Evolutionary conservation across 2,329 filamentous ascomycete genomes (phyloP), one percentile per base, ranked within the genome.

Genomic region (Ophiobolus disseminans): DNA sequence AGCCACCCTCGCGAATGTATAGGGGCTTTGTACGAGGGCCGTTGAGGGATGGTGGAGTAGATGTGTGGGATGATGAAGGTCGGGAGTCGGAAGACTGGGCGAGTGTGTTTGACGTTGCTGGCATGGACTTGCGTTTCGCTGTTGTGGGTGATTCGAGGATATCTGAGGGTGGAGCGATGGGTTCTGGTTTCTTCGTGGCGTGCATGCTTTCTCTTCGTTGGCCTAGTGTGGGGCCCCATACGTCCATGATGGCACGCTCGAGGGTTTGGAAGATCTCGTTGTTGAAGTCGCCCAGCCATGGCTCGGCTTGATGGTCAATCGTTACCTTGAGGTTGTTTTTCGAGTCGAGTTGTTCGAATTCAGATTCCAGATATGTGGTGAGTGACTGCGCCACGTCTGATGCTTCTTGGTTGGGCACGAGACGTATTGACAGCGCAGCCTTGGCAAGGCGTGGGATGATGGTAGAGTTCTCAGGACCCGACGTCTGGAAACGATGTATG

Each of bases 1-100:
- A 95, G 4, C 94, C 94, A 10, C 94, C 94, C 74, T 99, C 94
- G 8, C 94, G 85, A 60, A 99, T 99, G 70, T 96, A 97, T 3
- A 99, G 79, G 0, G 92, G 93, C 62, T 86, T 88, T 0, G 35
- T 39, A 6, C 77, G 40, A 5, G 56, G 35, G 23, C 16, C 35
- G 7, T 37, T 25, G 17, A 19, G n/a, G 8, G 30, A 34, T 13
- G 10, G 43, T 21, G 4, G 30, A 8, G 45, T 40, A 5, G 57
- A 23, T 10, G 26, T 39, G 10, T 8, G 31, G 4, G 57, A 53
- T 8, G 48, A 30, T 1, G 38, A 14, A 10, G n/a, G 30, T 5
- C 5, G 45, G 16, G 60, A 44, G 14, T 69, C 64, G 1, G 55
- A 52, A 16, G 64, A 63, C 44, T 76, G 78, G 7, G 81, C 80